Conservation (phyloP, 1,139 yeast species). For the Pichia sp. region DNA sequence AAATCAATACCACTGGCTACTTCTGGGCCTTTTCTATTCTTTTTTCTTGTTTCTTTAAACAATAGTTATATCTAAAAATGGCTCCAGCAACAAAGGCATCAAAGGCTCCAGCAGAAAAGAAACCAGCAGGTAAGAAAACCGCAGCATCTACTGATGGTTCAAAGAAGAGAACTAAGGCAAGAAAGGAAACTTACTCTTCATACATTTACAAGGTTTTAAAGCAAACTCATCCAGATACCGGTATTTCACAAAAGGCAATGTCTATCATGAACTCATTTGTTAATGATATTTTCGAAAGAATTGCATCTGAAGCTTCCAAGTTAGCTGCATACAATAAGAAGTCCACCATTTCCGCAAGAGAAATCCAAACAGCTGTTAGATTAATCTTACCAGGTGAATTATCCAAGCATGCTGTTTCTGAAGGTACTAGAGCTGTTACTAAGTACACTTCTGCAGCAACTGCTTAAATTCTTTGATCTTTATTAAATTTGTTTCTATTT, state of each 20-base stretch:
- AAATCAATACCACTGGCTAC: too few relatives aligned
- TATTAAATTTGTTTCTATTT: slow-evolving; percentile 18
- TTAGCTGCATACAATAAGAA: slow-evolving; percentile 99
- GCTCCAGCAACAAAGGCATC: slow-evolving; percentile 98
- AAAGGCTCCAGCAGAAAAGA: slow-evolving; percentile 97
- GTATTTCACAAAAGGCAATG: slow-evolving; percentile 99
- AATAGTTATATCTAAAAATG: slow-evolving; percentile 46
- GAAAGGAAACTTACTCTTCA: slow-evolving; percentile 98
- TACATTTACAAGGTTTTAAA: slow-evolving; percentile 97
- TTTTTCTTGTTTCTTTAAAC: neutral
- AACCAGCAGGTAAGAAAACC: slow-evolving; percentile 95
- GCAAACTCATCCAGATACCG: slow-evolving; percentile 99
- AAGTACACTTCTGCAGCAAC: slow-evolving; percentile 88
- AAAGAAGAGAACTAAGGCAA: slow-evolving; percentile 93
- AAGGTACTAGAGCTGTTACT: slow-evolving; percentile 99
- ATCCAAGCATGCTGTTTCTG: slow-evolving; percentile 98
- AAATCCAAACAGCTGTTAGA: slow-evolving; percentile 98
- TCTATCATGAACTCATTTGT: slow-evolving; percentile 98
- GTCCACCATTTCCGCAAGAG: slow-evolving; percentile 98
- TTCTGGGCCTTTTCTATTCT: neutral
- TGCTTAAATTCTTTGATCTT: slow-evolving; percentile 28
- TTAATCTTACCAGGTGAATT: slow-evolving; percentile 99
- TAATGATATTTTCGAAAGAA: slow-evolving; percentile 92
- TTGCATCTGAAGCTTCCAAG: slow-evolving; percentile 97
- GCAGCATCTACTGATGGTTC: slow-evolving; percentile 68